Percentiles rank a stretch among this genome's conserved stretches.
Conservation (phyloP, 495 filamentous ascomycete genomes). For the Penicillium odoratum region DNA sequence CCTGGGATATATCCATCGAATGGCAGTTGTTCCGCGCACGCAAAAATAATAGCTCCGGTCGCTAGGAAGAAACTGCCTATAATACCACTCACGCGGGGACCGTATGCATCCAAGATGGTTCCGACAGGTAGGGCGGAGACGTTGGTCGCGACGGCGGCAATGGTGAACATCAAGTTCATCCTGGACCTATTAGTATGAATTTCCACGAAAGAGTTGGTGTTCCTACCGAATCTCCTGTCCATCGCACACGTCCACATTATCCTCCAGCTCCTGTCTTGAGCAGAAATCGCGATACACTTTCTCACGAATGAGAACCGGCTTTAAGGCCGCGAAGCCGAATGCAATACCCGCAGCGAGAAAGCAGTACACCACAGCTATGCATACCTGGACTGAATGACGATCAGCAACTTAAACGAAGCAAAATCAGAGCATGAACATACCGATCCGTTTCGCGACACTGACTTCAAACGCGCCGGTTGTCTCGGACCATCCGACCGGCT, state of each 20-base stretch:
- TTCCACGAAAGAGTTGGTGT: not conserved
- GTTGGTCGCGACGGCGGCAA: slow-evolving; percentile 68
- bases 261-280: slow-evolving; percentile 56
- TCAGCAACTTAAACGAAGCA: not conserved
- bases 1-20: slow-evolving; percentile 76
- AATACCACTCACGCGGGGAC: slow-evolving; percentile 73
- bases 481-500: slow-evolving; percentile 28
- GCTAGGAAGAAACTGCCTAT: slow-evolving; percentile 69
- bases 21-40: slow-evolving; percentile 59
- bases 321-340: slow-evolving; percentile 74
- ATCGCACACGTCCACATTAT: slow-evolving; percentile 64
- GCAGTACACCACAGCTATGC: slow-evolving; percentile 72
- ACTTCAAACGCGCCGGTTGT: slow-evolving; percentile 72
- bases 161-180: slow-evolving; percentile 87
- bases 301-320: slow-evolving; percentile 65
- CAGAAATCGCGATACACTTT: slow-evolving; percentile 65
- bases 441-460: slow-evolving; percentile 59
- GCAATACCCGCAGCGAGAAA: slow-evolving; percentile 74
- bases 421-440: slow-evolving; percentile 40
- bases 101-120: slow-evolving; percentile 80
- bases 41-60: slow-evolving; percentile 68
- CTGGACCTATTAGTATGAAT: slow-evolving; percentile 23
- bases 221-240: slow-evolving; percentile 71
- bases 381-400: slow-evolving; percentile 38
- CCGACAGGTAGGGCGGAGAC: slow-evolving; percentile 68